Conservation (phyloP, 208 protist species). For the Leptomonas pyrrhocoris region DNA sequence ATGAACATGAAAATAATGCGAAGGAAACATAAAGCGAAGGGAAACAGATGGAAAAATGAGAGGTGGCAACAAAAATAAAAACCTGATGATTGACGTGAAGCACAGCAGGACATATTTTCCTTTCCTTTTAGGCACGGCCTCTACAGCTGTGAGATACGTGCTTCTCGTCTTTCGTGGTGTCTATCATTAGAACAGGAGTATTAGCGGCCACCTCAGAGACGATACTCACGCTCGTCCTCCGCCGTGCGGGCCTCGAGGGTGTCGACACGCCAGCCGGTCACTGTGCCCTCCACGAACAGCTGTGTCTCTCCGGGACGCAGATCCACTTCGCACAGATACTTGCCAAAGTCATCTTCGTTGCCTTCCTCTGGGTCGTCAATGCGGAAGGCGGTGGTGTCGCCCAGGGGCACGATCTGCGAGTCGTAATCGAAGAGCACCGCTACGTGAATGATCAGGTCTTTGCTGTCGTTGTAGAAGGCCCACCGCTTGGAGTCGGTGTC, state of each 20-base stretch:
- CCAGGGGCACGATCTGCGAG: conserved; percentile 74
- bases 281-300: conserved; percentile 71
- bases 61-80: not conserved
- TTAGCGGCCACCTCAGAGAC: conserved; percentile 33
- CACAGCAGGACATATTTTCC: too few species aligned
- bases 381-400: conserved; percentile 67
- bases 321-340: conserved; percentile 82
- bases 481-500: conserved; percentile 56
- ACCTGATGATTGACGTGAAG: too few species aligned
- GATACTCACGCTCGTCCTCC: conserved; percentile 61
- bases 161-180: too few species aligned
- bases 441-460: conserved; percentile 72
- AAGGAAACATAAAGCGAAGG: conserved; percentile 17
- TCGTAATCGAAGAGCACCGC: conserved; percentile 87
- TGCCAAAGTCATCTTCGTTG: conserved; percentile 76
- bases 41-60: not conserved
- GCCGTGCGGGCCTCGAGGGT: conserved; percentile 74
- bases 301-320: conserved; percentile 66
- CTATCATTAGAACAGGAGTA: too few species aligned
- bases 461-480: conserved; percentile 87
- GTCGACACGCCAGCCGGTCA: conserved; percentile 81
- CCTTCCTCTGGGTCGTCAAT: conserved; percentile 80
- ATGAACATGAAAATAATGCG: conserved; percentile 14
- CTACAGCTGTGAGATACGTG: not conserved
- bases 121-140: not conserved